These are phyloP conservation scores for Colletotrichum acutatum DNA, from an alignment of 2,329 filamentous ascomycete genomes.

Conservation along the genomic window DNA sequence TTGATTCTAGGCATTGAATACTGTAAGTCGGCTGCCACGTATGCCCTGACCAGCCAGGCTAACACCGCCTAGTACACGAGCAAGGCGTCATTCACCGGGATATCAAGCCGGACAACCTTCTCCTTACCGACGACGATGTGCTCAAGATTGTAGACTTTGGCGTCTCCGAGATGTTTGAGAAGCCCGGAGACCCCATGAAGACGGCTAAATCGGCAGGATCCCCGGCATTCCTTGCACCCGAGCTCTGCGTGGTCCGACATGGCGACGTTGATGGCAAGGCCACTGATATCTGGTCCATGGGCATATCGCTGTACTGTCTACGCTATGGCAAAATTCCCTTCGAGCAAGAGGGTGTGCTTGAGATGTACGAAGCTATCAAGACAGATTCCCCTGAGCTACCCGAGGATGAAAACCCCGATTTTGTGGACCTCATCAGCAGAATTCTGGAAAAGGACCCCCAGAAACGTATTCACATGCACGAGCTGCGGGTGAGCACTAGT, in stretches of 20 bases:
- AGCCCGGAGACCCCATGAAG: conserved; percentile 79
- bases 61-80: conserved; percentile 74
- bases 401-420: conserved; percentile 71
- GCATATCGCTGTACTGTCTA: conserved; percentile 91
- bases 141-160: conserved; percentile 98
- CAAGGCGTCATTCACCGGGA: conserved; percentile 96
- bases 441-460: conserved; percentile 87
- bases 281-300: conserved; percentile 99
- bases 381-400: conserved; percentile 73
- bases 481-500: conserved; percentile 75
- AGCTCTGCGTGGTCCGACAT: conserved; percentile 88
- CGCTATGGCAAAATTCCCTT: conserved; percentile 92
- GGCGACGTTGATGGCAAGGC: conserved; percentile 89
- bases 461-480: conserved; percentile 84
- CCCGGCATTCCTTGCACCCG: conserved; percentile 92
- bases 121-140: conserved; percentile 90
- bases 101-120: conserved; percentile 96
- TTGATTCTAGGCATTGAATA: conserved; percentile 96
- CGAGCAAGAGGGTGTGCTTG: conserved; percentile 79
- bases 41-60: background rate
- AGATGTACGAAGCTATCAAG: conserved; percentile 90
- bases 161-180: conserved; percentile 99
- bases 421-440: conserved; percentile 78
- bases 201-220: conserved; percentile 94
- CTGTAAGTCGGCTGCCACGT: conserved; percentile 60